A percentile compares a stretch with the other conserved stretches of the same genome.
Conservation (phyloP, 345 rosid genomes). For the Cardamine chenopodiifolia region DNA sequence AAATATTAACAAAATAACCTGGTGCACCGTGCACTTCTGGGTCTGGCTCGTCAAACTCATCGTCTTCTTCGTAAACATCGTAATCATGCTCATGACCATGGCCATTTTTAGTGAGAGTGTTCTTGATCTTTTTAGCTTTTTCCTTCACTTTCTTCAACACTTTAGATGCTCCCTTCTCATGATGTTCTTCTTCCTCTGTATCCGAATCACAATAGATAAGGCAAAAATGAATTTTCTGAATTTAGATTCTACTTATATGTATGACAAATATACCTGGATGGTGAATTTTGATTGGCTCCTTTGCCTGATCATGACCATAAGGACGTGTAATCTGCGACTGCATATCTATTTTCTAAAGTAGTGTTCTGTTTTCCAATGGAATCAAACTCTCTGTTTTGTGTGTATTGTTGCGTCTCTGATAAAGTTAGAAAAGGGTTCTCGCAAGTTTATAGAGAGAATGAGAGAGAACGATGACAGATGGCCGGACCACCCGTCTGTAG, state of each 20-base stretch:
- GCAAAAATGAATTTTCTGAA: background rate
- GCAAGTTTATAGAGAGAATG: slow-evolving; percentile 5
- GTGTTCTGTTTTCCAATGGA: background rate
- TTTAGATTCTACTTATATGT: background rate
- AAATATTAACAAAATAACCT: slow-evolving; percentile 26
- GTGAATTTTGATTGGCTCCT: slow-evolving; percentile 44
- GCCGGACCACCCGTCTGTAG: slow-evolving; percentile 44
- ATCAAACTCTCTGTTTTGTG: background rate
- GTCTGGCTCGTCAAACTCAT: slow-evolving; percentile 56
- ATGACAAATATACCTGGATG: slow-evolving; percentile 39
- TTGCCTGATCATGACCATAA: slow-evolving; percentile 48
- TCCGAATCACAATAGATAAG: background rate
- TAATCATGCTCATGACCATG: slow-evolving; percentile 53
- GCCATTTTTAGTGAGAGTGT: slow-evolving; percentile 60
- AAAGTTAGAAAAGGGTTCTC: background rate
- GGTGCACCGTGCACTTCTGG: slow-evolving; percentile 57
- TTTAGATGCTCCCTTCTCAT: slow-evolving; percentile 53
- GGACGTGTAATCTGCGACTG: slow-evolving; percentile 48
- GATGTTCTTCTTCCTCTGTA: slow-evolving; percentile 57
- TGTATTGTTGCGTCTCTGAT: slow-evolving; percentile 15
- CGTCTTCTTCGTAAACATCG: slow-evolving; percentile 63
- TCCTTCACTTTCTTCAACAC: slow-evolving; percentile 77
- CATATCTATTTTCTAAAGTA: slow-evolving; percentile 38
- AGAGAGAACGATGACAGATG: slow-evolving; percentile 16
- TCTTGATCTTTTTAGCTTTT: slow-evolving; percentile 77